These are phyloP conservation scores for Lichenothelia convexa DNA, from an alignment of 495 filamentous ascomycete species.

Conservation along the genomic window DNA sequence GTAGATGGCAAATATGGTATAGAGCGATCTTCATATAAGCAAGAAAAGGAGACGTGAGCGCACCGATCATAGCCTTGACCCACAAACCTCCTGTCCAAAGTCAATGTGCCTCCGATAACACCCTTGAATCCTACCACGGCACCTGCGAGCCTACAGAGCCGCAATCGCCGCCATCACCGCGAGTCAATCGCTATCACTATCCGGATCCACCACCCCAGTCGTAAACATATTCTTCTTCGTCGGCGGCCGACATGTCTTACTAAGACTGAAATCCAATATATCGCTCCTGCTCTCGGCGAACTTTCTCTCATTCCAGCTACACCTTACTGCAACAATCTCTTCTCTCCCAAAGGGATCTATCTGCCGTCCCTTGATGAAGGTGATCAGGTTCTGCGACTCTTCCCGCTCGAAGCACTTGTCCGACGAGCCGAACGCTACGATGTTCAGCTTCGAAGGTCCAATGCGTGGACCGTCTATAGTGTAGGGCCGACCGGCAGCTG, in stretches of 20 bases:
- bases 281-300: slow-evolving; percentile 20
- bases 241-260: slow-evolving; percentile 11
- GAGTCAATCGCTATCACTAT: not conserved
- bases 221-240: slow-evolving; percentile 6
- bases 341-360: slow-evolving; percentile 15
- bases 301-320: slow-evolving; percentile 19
- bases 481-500: slow-evolving; percentile 1
- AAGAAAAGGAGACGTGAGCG: too few relatives aligned
- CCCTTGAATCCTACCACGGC: too few relatives aligned
- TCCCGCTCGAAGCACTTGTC: slow-evolving; percentile 23
- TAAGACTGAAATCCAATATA: slow-evolving; percentile 18
- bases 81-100: too few relatives aligned
- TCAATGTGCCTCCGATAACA: too few relatives aligned
- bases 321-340: slow-evolving; percentile 12
- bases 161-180: too few relatives aligned
- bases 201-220: too few relatives aligned
- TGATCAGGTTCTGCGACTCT: slow-evolving; percentile 20
- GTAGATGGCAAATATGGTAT: too few relatives aligned
- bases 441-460: slow-evolving; percentile 10
- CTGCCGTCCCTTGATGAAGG: slow-evolving; percentile 18
- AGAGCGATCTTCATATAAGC: too few relatives aligned
- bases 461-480: too few relatives aligned
- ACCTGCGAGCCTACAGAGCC: too few relatives aligned
- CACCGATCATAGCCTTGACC: too few relatives aligned
- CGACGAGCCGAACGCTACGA: slow-evolving; percentile 21